These are phyloP conservation scores for Dioscorea zingiberensis DNA, from an alignment of 106 monocot species.

Conservation along the genomic window DNA sequence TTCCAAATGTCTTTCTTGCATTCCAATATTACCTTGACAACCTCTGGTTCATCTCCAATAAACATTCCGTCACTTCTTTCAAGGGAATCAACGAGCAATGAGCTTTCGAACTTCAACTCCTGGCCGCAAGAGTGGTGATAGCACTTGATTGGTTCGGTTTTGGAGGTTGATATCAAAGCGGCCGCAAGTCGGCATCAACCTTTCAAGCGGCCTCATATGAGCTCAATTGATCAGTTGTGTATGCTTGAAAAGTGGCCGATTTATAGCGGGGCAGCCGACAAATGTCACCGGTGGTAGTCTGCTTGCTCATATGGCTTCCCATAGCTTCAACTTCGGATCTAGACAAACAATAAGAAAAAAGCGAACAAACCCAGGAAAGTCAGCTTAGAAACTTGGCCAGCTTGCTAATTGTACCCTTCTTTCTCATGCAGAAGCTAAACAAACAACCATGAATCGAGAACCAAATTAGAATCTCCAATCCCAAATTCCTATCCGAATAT, in stretches of 20 bases:
- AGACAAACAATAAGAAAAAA: no score
- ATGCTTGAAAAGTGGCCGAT: not conserved
- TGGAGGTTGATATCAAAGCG: conserved; percentile 72
- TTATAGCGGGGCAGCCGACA: conserved; percentile 1
- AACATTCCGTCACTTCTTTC: conserved; percentile 66
- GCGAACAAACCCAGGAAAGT: no score
- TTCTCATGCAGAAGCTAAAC: not conserved
- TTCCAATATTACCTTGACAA: conserved; percentile 73
- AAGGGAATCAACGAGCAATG: conserved; percentile 69
- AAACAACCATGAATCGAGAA: not conserved
- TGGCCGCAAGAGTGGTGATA: conserved; percentile 59
- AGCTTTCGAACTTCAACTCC: conserved; percentile 64
- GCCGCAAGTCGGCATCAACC: conserved; percentile 54
- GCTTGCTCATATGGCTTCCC: conserved; percentile 42
- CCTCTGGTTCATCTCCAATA: conserved; percentile 91
- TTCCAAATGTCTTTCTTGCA: conserved; percentile 96
- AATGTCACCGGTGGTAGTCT: conserved; percentile 1
- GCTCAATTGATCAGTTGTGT: conserved; percentile 39
- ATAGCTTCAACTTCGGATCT: no score
- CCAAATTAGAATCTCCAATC: no score
- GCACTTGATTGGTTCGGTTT: conserved; percentile 64
- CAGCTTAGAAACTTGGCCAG: no score
- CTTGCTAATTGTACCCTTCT: no score
- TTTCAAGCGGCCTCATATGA: conserved; percentile 70
- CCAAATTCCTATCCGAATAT: no score